Evolutionary conservation across 129 eudicot species (phyloP), one percentile per base, ranked within the genome.

Genomic region (Flaveria brownii): DNA sequence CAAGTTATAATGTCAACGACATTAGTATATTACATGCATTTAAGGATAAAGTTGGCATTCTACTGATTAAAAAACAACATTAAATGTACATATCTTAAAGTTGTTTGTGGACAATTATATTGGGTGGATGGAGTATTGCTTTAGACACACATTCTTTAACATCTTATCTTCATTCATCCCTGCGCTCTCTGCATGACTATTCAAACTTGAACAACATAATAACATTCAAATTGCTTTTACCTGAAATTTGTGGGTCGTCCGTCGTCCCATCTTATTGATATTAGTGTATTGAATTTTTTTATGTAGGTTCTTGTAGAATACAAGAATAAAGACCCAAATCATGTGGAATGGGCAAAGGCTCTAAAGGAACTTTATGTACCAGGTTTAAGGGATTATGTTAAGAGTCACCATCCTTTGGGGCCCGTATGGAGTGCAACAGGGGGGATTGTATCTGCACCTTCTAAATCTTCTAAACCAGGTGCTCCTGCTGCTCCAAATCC

Each of bases 291-390:
- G 54, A 39, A n/a, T 15, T 56, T 82, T 74, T 30, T 70, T 33
- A 55, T 74, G 42, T 71, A 91, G 98, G 80, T 94, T 81, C 97
- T 94, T 57, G 87, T 94, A 64, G 97, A 91, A 83, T 91, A 84
- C 79, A 91, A 80, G 85, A 94, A 77, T 71, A 94, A 94, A 84
- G 97, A 94, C 81, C 82, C 90, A 78, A 82, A 81, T 73, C 99
- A 94, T 47, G 94, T 87, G 28, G 97, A 91, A 81, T 94, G 99
- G 99, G 99, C 90, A 18, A 94, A 91, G 82, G 91, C 97, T 78
- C 14, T 94, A 71, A 94, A 94, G 86, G 99, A 94, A 83, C 88
- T 94, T 7, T 94, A 85, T 80, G 72, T 94, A 30, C 99, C 99
- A 8, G 99, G 99, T 61, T 84, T 94, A 82, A 89, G 99, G 84